Evolutionary conservation across 306 rosid species (phyloP).

Genomic region (Astragalus glycyphyllos): DNA sequence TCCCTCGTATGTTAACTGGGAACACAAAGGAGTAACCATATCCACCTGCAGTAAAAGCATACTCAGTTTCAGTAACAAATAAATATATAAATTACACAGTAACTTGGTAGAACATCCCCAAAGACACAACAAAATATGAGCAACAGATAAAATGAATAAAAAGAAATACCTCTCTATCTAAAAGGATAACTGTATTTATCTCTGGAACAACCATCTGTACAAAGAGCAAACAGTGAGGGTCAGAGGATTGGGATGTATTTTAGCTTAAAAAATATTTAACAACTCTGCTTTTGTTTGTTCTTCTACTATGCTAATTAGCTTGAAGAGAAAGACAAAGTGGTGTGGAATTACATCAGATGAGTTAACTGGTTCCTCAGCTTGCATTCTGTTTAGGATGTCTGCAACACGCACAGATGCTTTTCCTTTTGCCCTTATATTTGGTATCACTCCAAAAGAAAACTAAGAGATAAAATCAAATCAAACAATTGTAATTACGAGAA

Average conservation of each 20-base stretch:
- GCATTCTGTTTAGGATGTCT: slow-evolving; percentile 88
- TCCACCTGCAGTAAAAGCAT: slow-evolving; percentile 79
- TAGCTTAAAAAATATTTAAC: slow-evolving; percentile 13
- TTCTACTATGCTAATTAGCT: slow-evolving; percentile 27
- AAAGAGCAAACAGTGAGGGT: slow-evolving; percentile 35
- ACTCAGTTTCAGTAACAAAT: slow-evolving; percentile 25
- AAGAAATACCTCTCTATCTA: slow-evolving; percentile 87
- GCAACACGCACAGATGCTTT: slow-evolving; percentile 91
- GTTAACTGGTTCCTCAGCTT: slow-evolving; percentile 92
- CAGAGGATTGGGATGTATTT: slow-evolving; percentile 9
- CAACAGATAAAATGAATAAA: slow-evolving; percentile 12
- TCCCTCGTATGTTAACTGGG: slow-evolving; percentile 96
- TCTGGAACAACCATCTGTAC: slow-evolving; percentile 88
- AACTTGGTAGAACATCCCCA: slow-evolving; percentile 32
- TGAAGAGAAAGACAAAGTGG: slow-evolving; percentile 37
- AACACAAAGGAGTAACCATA: slow-evolving; percentile 95
- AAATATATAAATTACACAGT: slow-evolving; percentile 24
- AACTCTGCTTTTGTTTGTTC: slow-evolving; percentile 27
- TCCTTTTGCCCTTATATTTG: slow-evolving; percentile 95
- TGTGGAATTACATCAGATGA: slow-evolving; percentile 73
- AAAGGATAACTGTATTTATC: slow-evolving; percentile 87
- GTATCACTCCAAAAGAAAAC: slow-evolving; percentile 95
- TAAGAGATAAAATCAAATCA: slow-evolving; percentile 45
- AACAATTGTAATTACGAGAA: slow-evolving; percentile 28
- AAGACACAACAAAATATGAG: slow-evolving; percentile 31